Evolutionary conservation across 371 early-diverging fungal species (phyloP).

Genomic region (Mucor racemosus): DNA sequence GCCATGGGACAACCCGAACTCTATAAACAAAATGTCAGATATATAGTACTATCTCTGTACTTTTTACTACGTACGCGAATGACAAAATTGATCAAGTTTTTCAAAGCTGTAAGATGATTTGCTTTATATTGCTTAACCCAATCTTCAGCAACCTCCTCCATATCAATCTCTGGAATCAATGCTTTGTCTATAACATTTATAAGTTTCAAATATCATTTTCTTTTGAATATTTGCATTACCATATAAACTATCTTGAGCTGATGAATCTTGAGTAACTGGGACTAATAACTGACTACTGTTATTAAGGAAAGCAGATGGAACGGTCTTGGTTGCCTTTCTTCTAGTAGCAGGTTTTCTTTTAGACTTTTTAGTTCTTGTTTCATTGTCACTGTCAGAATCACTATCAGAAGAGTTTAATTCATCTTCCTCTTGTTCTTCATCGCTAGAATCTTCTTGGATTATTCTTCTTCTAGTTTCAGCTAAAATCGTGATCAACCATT

Average conservation of each 20-base stretch:
- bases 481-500: neutral
- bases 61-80: conserved; percentile 52
- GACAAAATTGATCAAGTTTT: conserved; percentile 64
- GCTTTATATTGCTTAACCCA: conserved; percentile 36
- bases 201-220: neutral
- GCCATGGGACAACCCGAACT: conserved; percentile 50
- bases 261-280: conserved; percentile 25
- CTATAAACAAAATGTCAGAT: conserved; percentile 21
- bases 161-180: conserved; percentile 6
- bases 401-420: conserved; percentile 32
- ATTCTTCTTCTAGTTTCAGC: conserved; percentile 7
- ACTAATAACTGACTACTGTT: conserved; percentile 42
- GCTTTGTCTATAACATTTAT: conserved; percentile 3
- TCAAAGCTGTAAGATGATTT: conserved; percentile 40
- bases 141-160: conserved; percentile 32
- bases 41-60: neutral
- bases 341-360: conserved; percentile 7
- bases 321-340: conserved; percentile 10
- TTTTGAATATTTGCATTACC: conserved; percentile 22
- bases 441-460: neutral
- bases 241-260: conserved; percentile 30
- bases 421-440: conserved; percentile 24
- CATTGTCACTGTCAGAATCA: conserved; percentile 22
- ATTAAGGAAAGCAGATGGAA: conserved; percentile 20
- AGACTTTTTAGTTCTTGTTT: conserved; percentile 3